Base-by-base conservation (phyloP, 768 basidiomycete species). In the Pisolithus sp. region DNA sequence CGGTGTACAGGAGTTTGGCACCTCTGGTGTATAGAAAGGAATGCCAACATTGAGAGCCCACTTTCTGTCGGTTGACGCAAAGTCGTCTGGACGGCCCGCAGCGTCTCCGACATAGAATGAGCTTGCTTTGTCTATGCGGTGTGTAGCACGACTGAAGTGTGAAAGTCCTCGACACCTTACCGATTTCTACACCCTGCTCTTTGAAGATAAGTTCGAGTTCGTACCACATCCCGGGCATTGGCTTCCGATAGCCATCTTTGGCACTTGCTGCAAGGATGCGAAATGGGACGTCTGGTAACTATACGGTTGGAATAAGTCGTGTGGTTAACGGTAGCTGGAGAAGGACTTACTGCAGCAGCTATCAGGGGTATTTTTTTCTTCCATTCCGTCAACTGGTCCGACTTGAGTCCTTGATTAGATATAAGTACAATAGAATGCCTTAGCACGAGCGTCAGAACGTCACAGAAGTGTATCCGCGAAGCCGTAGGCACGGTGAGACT, bases 31-130 rank as follows among this genome's bases (percentile, higher is more conserved):
- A 46, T 76, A 74, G 63, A 95, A 96, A 9, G 71, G 71, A 2
- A 96, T 63, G 0, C 75, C 85, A 7, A 85, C 62, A 57, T 94
- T 95, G 3, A 83, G 64, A 0, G 93, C 91, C 76, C 85, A 90
- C 68, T 94, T 91, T 41, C 86, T 76, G 66, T 96, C 93, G 0
- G 86, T 87, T 53, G 83, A 82, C 7, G 86, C 78, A 63, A 88
- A 89, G 69, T 96, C 93, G 24, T 69, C 67, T 42, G 74, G 69
- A 42, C 93, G 80, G 10, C 93, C 93, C 10, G 92, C 93, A 2
- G 91, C 92, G 59, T 96, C 93, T 3, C 93, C 93, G 1, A 95
- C 85, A 58, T 86, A 94, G 59, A 89, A 88, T 0, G 89, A 85
- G 0, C 71, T 40, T 0, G 61, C 52, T 56, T 80, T 76, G 64